phyloP scores from a whole-genome alignment of 2,329 filamentous ascomycete genomes.

The Epichloe sp. region DNA sequence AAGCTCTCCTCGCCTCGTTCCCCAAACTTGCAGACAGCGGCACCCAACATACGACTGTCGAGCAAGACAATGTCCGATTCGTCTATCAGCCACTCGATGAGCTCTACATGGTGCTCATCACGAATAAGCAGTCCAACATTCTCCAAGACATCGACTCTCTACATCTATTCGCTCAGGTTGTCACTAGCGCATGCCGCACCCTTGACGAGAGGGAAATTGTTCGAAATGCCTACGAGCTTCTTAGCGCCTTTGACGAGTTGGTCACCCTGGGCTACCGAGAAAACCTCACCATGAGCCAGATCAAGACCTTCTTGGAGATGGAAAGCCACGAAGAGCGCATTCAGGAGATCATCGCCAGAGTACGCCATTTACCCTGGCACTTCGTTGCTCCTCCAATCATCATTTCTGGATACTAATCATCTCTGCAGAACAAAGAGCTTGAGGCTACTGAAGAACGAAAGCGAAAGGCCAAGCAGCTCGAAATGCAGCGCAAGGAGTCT shows the following conservation, averaged over 20 bases:
- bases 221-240: slow-evolving; percentile 87
- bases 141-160: slow-evolving; percentile 97
- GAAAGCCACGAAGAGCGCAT: slow-evolving; percentile 98
- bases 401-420: slow-evolving; percentile 11
- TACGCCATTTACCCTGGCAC: slow-evolving; percentile 26
- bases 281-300: slow-evolving; percentile 91
- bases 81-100: slow-evolving; percentile 98
- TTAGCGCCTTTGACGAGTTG: slow-evolving; percentile 94
- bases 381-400: neutral
- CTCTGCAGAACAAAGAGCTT: slow-evolving; percentile 80
- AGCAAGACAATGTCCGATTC: slow-evolving; percentile 98
- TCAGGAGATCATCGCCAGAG: slow-evolving; percentile 90
- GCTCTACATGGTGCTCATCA: slow-evolving; percentile 99
- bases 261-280: slow-evolving; percentile 93
- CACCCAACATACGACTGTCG: slow-evolving; percentile 94
- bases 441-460: slow-evolving; percentile 98
- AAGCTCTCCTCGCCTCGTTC: slow-evolving; percentile 91
- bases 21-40: slow-evolving; percentile 93
- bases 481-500: slow-evolving; percentile 96
- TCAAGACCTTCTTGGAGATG: slow-evolving; percentile 99
- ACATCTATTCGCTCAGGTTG: slow-evolving; percentile 94
- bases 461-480: slow-evolving; percentile 94
- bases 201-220: slow-evolving; percentile 92
- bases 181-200: slow-evolving; percentile 90
- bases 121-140: slow-evolving; percentile 98